phyloP scores from a whole-genome alignment of 352 stramenopile genomes.

The Pythium monospermum region DNA sequence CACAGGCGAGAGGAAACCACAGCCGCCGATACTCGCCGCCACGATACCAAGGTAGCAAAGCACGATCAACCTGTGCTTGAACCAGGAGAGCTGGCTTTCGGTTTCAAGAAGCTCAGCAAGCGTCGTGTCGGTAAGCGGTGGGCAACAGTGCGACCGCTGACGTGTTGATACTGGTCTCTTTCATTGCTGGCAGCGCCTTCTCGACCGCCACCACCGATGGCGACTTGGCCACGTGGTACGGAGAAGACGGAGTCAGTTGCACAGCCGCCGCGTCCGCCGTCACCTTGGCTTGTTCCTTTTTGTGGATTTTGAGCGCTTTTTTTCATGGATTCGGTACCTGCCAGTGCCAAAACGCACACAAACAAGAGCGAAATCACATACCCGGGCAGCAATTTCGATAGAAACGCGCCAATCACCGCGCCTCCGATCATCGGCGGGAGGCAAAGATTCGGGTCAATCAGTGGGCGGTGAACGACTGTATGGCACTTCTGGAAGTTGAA shows the following conservation, averaged over 20 bases:
- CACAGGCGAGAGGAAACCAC: slow-evolving; percentile 32
- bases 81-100: slow-evolving; percentile 9
- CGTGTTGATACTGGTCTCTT: not conserved
- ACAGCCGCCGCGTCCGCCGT: not conserved
- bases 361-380: slow-evolving; percentile 60
- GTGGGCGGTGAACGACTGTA: slow-evolving; percentile 41
- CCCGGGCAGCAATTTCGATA: slow-evolving; percentile 54
- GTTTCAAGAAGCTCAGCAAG: not conserved
- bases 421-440: slow-evolving; percentile 54
- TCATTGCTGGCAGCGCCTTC: not conserved
- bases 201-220: slow-evolving; percentile 4
- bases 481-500: slow-evolving; percentile 65
- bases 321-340: slow-evolving; percentile 30
- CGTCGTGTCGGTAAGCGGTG: too few species aligned
- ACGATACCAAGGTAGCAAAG: slow-evolving; percentile 18
- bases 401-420: slow-evolving; percentile 44
- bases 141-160: slow-evolving; percentile 1
- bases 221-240: slow-evolving; percentile 14
- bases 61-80: slow-evolving; percentile 15
- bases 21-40: slow-evolving; percentile 19
- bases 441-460: slow-evolving; percentile 52
- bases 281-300: slow-evolving; percentile 30
- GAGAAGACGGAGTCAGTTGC: not conserved
- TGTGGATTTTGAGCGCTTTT: slow-evolving; percentile 33
- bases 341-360: slow-evolving; percentile 33